phyloP scores from a whole-genome alignment of 495 filamentous ascomycete genomes.

The Acidiella bohemica region DNA sequence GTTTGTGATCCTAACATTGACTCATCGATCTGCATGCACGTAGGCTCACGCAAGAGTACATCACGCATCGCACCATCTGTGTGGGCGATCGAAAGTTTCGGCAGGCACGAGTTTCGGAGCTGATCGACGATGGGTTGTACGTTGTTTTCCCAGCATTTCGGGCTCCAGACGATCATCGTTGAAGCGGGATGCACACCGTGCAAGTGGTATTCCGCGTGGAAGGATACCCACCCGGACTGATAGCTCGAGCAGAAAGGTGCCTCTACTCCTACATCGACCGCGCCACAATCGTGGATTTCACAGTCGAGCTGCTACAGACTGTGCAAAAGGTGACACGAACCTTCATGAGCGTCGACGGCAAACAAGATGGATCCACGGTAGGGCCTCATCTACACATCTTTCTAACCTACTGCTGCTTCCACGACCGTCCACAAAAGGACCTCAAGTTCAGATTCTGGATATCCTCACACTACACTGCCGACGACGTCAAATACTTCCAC shows the following conservation, averaged over 20 bases:
- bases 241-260: background rate
- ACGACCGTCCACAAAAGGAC: background rate
- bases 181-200: background rate
- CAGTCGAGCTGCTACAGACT: background rate
- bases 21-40: background rate
- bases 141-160: slow-evolving; percentile 1
- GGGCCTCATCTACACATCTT: slow-evolving; percentile 9
- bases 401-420: background rate
- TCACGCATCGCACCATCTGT: slow-evolving; percentile 1
- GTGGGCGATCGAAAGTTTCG: background rate
- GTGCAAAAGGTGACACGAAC: slow-evolving; percentile 1
- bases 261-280: slow-evolving; percentile 2
- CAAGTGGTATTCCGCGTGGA: background rate
- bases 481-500: background rate
- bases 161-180: background rate
- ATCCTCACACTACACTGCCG: slow-evolving; percentile 1
- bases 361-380: background rate
- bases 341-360: background rate
- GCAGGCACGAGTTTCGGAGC: background rate
- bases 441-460: background rate
- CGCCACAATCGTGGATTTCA: background rate
- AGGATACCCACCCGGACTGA: background rate
- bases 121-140: slow-evolving; percentile 5
- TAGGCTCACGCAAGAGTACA: slow-evolving; percentile 5
- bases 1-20: background rate